These are phyloP conservation scores for Alternaria triticimaculans DNA, from an alignment of 2,329 filamentous ascomycete genomes.

Conservation along the genomic window DNA sequence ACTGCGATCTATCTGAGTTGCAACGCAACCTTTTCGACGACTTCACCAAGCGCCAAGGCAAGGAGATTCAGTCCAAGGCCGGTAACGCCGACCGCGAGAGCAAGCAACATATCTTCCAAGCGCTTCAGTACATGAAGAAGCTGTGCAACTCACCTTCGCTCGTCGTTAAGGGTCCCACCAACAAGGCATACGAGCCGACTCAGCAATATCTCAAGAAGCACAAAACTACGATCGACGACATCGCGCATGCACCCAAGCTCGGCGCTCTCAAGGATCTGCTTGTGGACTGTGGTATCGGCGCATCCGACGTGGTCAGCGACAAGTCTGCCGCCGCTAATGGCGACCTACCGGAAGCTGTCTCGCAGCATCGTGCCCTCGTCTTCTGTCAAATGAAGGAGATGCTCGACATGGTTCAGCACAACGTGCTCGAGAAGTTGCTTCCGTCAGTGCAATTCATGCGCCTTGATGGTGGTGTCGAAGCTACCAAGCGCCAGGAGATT, in stretches of 20 bases:
- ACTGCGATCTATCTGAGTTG: slow-evolving; percentile 94
- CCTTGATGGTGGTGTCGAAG: slow-evolving; percentile 92
- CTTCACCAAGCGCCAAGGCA: slow-evolving; percentile 92
- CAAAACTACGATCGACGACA: slow-evolving; percentile 82
- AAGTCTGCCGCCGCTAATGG: slow-evolving; percentile 57
- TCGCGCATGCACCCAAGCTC: slow-evolving; percentile 89
- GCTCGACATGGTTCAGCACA: slow-evolving; percentile 97
- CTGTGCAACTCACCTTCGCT: slow-evolving; percentile 96
- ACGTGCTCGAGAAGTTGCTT: slow-evolving; percentile 88
- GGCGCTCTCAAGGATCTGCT: slow-evolving; percentile 87
- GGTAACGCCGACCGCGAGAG: slow-evolving; percentile 82
- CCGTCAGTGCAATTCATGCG: slow-evolving; percentile 91
- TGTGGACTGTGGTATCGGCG: slow-evolving; percentile 97
- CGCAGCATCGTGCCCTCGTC: slow-evolving; percentile 91
- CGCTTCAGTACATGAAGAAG: slow-evolving; percentile 98
- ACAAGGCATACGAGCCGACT: slow-evolving; percentile 87
- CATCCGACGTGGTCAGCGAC: slow-evolving; percentile 51
- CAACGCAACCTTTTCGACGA: slow-evolving; percentile 96
- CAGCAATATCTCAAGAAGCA: slow-evolving; percentile 80
- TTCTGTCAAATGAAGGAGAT: slow-evolving; percentile 99
- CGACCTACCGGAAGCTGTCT: slow-evolving; percentile 80
- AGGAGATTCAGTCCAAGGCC: slow-evolving; percentile 83
- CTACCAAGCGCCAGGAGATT: slow-evolving; percentile 92
- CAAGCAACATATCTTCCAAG: slow-evolving; percentile 99
- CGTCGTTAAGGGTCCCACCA: slow-evolving; percentile 86